Conservation (phyloP, 306 rosid genomes). For the Fragaria nilgerrensis region DNA sequence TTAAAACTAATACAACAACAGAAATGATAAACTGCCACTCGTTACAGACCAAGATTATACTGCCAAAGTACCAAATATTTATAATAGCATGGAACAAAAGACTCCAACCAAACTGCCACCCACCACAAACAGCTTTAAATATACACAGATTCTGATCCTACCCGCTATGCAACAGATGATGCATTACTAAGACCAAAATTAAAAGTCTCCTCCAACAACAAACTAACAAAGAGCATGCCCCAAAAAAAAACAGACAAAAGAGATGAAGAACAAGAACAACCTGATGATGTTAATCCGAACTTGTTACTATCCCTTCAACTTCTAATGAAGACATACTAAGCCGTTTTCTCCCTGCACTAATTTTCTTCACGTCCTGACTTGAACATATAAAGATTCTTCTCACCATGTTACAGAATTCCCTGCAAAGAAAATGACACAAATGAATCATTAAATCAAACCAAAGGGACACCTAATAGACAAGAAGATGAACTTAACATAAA, state of each 20-base stretch:
- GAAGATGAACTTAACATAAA: too few species aligned
- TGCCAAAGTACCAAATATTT: constrained; percentile 16
- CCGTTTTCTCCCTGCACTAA: constrained; percentile 60
- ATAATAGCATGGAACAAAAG: constrained; percentile 16
- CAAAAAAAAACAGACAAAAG: constrained; percentile 24
- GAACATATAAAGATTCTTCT: constrained; percentile 80
- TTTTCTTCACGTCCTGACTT: constrained; percentile 78
- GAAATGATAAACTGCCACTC: constrained; percentile 20
- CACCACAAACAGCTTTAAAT: constrained; percentile 21
- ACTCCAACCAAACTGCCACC: constrained; percentile 10
- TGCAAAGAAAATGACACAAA: constrained; percentile 31
- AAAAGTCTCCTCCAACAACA: constrained; percentile 42
- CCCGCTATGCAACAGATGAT: constrained; percentile 24
- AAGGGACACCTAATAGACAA: not conserved
- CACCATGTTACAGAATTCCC: constrained; percentile 88
- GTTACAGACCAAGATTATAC: constrained; percentile 13
- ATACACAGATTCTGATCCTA: constrained; percentile 33
- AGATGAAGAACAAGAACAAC: constrained; percentile 13
- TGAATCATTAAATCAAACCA: not conserved
- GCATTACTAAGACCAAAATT: constrained; percentile 29
- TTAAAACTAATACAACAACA: constrained; percentile 1
- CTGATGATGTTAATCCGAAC: constrained; percentile 38
- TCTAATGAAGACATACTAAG: constrained; percentile 49
- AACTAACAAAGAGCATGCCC: constrained; percentile 23
- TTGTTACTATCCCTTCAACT: constrained; percentile 60